phyloP scores from a whole-genome alignment of 768 basidiomycete genomes.

The Mycena maculata region DNA sequence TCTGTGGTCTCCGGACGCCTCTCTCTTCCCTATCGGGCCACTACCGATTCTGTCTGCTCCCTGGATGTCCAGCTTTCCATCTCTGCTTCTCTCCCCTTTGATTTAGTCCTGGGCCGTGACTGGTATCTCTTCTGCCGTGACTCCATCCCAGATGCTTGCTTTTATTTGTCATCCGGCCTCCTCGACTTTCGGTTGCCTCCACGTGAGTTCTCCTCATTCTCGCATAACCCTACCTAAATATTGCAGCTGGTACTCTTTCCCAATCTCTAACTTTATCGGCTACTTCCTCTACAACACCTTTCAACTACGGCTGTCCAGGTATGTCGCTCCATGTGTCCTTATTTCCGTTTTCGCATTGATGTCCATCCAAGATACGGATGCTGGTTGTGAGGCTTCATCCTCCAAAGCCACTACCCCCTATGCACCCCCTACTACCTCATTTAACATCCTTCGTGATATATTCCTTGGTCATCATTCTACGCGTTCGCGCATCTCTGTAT shows the following conservation, averaged over 20 bases:
- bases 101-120: background rate
- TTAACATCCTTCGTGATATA: background rate
- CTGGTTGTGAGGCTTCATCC: background rate
- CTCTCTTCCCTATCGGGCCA: background rate
- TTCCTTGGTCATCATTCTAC: conserved; percentile 43
- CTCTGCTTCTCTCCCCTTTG: background rate
- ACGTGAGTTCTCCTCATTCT: background rate
- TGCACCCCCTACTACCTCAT: background rate
- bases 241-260: no score
- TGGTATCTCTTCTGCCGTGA: background rate
- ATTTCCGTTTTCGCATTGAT: no score
- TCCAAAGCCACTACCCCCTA: background rate
- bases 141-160: background rate
- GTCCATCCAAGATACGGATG: no score
- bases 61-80: background rate
- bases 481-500: background rate
- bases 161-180: background rate
- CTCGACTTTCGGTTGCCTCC: background rate
- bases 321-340: no score
- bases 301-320: no score
- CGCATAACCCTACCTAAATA: no score
- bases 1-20: background rate
- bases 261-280: no score
- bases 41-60: background rate
- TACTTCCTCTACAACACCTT: no score